Conservation (phyloP, 768 basidiomycete genomes). For the Termitomyces sp. region DNA sequence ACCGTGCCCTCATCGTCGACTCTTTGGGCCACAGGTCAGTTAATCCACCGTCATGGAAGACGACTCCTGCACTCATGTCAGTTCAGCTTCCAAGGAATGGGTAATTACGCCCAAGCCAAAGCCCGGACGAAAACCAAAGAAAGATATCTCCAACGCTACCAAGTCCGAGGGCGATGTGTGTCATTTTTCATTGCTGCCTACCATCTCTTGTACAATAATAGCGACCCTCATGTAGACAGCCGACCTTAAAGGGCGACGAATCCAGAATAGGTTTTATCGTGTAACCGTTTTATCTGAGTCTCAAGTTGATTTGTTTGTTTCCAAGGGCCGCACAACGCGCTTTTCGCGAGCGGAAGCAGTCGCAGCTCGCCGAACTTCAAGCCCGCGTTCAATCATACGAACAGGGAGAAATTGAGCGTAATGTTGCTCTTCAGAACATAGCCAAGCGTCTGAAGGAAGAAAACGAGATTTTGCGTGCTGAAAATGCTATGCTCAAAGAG, state of each 20-base stretch:
- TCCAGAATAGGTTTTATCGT: slow-evolving; percentile 62
- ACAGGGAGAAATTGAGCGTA: slow-evolving; percentile 87
- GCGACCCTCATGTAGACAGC: slow-evolving; percentile 13
- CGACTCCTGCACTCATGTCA: slow-evolving; percentile 8
- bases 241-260: slow-evolving; percentile 60
- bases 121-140: slow-evolving; percentile 86
- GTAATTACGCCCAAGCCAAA: slow-evolving; percentile 82
- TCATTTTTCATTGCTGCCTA: slow-evolving; percentile 3
- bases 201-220: background rate
- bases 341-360: slow-evolving; percentile 85
- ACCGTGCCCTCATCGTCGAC: slow-evolving; percentile 42
- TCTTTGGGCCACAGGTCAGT: slow-evolving; percentile 73
- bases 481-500: slow-evolving; percentile 59
- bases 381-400: slow-evolving; percentile 82
- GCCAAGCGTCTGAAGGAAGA: slow-evolving; percentile 86
- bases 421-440: slow-evolving; percentile 76
- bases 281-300: background rate
- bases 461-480: slow-evolving; percentile 67
- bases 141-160: slow-evolving; percentile 37
- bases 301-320: slow-evolving; percentile 7
- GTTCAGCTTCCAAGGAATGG: slow-evolving; percentile 83
- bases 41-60: slow-evolving; percentile 2
- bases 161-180: slow-evolving; percentile 45
- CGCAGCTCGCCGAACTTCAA: slow-evolving; percentile 83
- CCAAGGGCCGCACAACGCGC: slow-evolving; percentile 82